Evolutionary conservation across 2,329 filamentous ascomycete genomes (phyloP).

Genomic region (Chalara sp.): DNA sequence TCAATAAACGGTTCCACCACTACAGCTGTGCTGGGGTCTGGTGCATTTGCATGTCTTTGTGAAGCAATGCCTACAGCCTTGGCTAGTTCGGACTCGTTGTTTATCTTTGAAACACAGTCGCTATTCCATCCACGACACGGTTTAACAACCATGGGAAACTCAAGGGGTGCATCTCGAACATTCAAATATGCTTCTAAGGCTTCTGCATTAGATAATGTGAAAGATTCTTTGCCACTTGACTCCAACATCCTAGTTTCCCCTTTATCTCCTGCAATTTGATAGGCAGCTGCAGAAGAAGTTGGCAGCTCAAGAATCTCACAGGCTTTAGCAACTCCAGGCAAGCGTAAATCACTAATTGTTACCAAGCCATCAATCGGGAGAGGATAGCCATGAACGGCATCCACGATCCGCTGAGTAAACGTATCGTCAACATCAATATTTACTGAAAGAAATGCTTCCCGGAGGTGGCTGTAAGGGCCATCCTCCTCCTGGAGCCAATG

Average conservation of each 20-base stretch:
- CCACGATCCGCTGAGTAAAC: constrained; percentile 25
- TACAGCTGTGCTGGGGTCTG: constrained; percentile 13
- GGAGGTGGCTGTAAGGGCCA: not conserved
- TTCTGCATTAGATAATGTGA: not conserved
- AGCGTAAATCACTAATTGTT: constrained; percentile 27
- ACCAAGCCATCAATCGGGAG: constrained; percentile 30
- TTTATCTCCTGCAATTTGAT: constrained; percentile 26
- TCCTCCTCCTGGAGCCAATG: not conserved
- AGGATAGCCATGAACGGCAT: constrained; percentile 20
- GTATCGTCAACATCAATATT: constrained; percentile 18
- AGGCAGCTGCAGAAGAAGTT: constrained; percentile 25
- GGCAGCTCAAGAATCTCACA: constrained; percentile 27
- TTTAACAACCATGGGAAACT: constrained; percentile 10
- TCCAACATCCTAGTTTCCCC: constrained; percentile 14
- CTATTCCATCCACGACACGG: constrained; percentile 1
- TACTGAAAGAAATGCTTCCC: constrained; percentile 28
- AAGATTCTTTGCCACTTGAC: not conserved
- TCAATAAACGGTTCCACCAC: constrained; percentile 33
- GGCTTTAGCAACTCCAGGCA: constrained; percentile 25
- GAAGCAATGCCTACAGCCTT: not conserved
- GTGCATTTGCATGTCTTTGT: constrained; percentile 7
- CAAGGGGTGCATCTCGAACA: constrained; percentile 3
- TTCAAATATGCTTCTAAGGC: constrained; percentile 2
- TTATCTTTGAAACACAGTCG: constrained; percentile 11
- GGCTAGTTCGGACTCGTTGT: constrained; percentile 7